Percentiles rank a stretch among this genome's conserved stretches.
phyloP scores from a whole-genome alignment of 1,139 yeast species.

The Yamadazyma diddensiae region DNA sequence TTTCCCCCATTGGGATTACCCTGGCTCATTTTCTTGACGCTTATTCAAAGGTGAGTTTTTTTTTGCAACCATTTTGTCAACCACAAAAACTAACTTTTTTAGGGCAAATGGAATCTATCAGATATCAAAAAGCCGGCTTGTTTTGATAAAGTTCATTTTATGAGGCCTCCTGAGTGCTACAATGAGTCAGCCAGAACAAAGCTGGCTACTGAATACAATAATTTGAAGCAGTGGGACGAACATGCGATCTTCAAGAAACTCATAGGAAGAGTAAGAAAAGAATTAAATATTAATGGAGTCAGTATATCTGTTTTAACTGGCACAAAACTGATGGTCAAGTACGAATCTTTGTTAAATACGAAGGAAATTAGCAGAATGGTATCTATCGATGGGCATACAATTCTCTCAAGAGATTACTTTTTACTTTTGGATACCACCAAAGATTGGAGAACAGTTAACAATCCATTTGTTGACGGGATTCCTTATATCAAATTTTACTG shows the following conservation, averaged over 20 bases:
- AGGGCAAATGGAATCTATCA: conserved; percentile 56
- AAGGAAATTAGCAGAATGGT: conserved; percentile 52
- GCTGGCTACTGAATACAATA: conserved; percentile 39
- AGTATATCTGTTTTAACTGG: conserved; percentile 57
- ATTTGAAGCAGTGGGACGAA: conserved; percentile 52
- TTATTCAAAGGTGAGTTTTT: conserved; percentile 40
- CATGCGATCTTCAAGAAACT: conserved; percentile 35
- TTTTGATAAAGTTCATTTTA: conserved; percentile 42
- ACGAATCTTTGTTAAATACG: conserved; percentile 44
- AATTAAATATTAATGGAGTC: conserved; percentile 48
- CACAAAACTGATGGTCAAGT: conserved; percentile 46
- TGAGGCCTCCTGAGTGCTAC: conserved; percentile 60
- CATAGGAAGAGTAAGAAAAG: conserved; percentile 30
- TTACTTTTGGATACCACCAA: conserved; percentile 54
- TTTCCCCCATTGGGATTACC: conserved; percentile 40
- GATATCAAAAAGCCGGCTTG: conserved; percentile 55
- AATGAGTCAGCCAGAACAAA: conserved; percentile 41
- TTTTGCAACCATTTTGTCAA: conserved; percentile 15
- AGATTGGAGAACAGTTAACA: conserved; percentile 65
- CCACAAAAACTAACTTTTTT: conserved; percentile 14
- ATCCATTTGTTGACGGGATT: conserved; percentile 60
- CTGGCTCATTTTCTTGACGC: conserved; percentile 61
- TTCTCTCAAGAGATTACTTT: conserved; percentile 55
- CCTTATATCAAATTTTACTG: conserved; percentile 61
- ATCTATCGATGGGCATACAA: conserved; percentile 66